phyloP scores from a whole-genome alignment of 768 basidiomycete genomes.

The Boletus eberwhitei region DNA sequence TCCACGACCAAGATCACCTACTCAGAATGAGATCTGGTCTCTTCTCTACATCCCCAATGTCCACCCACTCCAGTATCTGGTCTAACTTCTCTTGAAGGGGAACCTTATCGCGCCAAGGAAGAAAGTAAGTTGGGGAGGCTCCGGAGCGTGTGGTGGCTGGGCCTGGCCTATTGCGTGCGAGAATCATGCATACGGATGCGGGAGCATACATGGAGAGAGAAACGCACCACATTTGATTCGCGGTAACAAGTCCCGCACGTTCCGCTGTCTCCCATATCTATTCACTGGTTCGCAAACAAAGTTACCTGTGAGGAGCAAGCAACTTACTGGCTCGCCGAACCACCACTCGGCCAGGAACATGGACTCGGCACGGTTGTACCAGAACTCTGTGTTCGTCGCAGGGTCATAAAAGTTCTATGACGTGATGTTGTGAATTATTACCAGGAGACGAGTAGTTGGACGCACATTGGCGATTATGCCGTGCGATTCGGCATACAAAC shows the following conservation, averaged over 20 bases:
- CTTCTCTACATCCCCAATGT: slow-evolving; percentile 57
- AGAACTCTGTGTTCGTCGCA: slow-evolving; percentile 54
- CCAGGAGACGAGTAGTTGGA: not conserved
- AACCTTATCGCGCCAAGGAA: slow-evolving; percentile 67
- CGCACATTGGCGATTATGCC: slow-evolving; percentile 87
- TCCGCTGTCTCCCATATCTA: slow-evolving; percentile 91
- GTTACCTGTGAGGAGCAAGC: not conserved
- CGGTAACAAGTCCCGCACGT: slow-evolving; percentile 68
- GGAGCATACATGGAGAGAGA: not conserved
- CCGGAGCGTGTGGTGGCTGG: slow-evolving; percentile 70
- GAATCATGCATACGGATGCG: not conserved
- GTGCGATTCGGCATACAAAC: slow-evolving; percentile 84
- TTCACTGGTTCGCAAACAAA: not conserved
- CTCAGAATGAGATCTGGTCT: slow-evolving; percentile 79
- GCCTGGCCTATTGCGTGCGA: slow-evolving; percentile 59
- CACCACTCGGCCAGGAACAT: slow-evolving; percentile 77
- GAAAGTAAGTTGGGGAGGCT: slow-evolving; percentile 64
- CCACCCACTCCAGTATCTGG: slow-evolving; percentile 80
- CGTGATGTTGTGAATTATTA: not conserved
- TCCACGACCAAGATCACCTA: slow-evolving; percentile 27
- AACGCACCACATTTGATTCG: slow-evolving; percentile 89
- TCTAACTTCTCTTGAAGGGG: slow-evolving; percentile 67
- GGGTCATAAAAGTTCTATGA: slow-evolving; percentile 87
- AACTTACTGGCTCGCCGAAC: slow-evolving; percentile 82
- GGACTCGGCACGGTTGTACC: slow-evolving; percentile 61